phyloP scores from a whole-genome alignment of 1,284 basidiomycete genomes.

The Marasmius oreades region DNA sequence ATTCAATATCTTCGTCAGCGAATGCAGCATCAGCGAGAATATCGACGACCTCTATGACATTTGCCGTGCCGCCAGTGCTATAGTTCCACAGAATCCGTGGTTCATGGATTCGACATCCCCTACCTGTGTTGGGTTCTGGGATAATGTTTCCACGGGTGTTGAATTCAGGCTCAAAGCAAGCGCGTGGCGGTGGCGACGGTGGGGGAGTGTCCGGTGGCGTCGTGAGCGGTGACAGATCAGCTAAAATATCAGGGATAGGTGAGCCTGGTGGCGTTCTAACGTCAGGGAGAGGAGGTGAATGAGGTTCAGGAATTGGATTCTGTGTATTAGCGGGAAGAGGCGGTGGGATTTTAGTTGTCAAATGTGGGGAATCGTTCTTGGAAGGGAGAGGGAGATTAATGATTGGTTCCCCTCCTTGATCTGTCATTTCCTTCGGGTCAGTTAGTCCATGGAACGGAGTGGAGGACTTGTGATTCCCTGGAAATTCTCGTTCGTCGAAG shows the following conservation, averaged over 20 bases:
- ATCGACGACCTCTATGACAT: neutral
- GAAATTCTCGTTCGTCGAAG: conserved; percentile 25
- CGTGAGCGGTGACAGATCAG: too few relatives aligned
- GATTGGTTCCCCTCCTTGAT: conserved; percentile 10
- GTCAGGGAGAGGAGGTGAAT: neutral
- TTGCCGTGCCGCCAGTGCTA: neutral
- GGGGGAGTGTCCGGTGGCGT: neutral
- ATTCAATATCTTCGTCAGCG: neutral
- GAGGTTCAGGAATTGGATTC: neutral
- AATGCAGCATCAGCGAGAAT: neutral
- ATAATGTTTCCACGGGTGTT: conserved; percentile 2
- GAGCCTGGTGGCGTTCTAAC: conserved; percentile 8
- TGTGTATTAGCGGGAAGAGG: neutral
- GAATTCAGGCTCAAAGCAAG: conserved; percentile 1
- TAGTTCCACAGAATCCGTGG: conserved; percentile 7
- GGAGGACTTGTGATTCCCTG: conserved; percentile 10
- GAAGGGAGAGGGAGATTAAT: neutral
- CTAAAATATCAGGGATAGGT: neutral
- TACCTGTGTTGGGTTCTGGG: conserved; percentile 5
- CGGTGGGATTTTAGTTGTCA: neutral
- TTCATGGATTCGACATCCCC: neutral
- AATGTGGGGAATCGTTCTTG: neutral
- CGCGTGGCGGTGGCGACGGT: conserved; percentile 2
- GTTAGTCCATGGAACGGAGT: conserved; percentile 1
- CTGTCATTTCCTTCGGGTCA: neutral